Conservation (phyloP, 805 yeast genomes). For the Teunomyces atbi region DNA sequence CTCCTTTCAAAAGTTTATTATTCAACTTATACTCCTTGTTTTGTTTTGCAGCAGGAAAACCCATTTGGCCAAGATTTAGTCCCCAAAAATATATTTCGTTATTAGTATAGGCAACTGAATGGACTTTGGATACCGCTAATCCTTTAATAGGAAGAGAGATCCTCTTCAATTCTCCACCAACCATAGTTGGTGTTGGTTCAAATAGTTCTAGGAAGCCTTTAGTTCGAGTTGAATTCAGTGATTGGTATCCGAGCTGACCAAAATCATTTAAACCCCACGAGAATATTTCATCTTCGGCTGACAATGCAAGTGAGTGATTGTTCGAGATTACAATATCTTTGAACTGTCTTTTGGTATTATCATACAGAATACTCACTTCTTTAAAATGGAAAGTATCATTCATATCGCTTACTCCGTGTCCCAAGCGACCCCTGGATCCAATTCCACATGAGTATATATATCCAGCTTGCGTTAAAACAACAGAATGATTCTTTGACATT, state of each 20-base stretch:
- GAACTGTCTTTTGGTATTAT: slow-evolving; percentile 19
- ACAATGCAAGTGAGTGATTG: slow-evolving; percentile 65
- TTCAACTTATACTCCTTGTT: slow-evolving; percentile 25
- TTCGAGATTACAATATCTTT: slow-evolving; percentile 51
- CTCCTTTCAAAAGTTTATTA: slow-evolving; percentile 35
- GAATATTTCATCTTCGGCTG: slow-evolving; percentile 52
- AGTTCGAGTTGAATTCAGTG: slow-evolving; percentile 14
- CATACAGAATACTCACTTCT: slow-evolving; percentile 36
- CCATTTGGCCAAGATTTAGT: slow-evolving; percentile 78
- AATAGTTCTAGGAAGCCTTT: slow-evolving; percentile 27
- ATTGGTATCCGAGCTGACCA: slow-evolving; percentile 59
- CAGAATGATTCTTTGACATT: slow-evolving; percentile 66
- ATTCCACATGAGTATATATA: slow-evolving; percentile 62
- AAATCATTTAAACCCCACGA: slow-evolving; percentile 78
- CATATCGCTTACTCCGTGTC: slow-evolving; percentile 40
- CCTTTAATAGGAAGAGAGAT: slow-evolving; percentile 34
- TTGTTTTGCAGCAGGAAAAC: slow-evolving; percentile 32
- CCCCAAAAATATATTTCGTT: slow-evolving; percentile 69
- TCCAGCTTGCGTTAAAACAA: slow-evolving; percentile 55
- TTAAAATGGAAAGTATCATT: slow-evolving; percentile 43
- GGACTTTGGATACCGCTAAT: slow-evolving; percentile 63
- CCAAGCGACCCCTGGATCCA: slow-evolving; percentile 70
- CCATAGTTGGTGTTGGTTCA: slow-evolving; percentile 39
- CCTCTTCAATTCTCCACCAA: slow-evolving; percentile 43
- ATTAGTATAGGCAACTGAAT: slow-evolving; percentile 59